Base-by-base conservation (phyloP, 768 basidiomycete species). In the Kondoa subrosea region DNA sequence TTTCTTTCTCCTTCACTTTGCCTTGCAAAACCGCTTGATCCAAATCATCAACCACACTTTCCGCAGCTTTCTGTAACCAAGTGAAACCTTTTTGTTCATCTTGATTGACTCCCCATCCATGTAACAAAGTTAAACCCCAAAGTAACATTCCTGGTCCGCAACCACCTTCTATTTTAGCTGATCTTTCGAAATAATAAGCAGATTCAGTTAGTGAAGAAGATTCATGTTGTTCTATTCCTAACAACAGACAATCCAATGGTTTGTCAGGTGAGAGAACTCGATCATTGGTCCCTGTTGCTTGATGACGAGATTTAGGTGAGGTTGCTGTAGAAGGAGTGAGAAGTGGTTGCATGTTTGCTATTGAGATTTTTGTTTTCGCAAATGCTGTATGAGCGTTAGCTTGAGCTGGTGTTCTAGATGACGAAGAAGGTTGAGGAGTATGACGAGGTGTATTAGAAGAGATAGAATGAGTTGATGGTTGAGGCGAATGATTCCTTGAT, bases 101-200 rank as follows among this genome's bases (percentile, higher is more conserved):
- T 56, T 33, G 21, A 16, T 25, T 34, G 16, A 31, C 4, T 1
- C 90, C 91, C 90, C 91, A 93, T 1, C 89, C 90, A 75, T 90
- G 88, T 64, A 90, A 80, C 73, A 91, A 78, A 32, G 88, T 80
- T 56, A 93, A 78, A 0, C 90, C 91, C 82, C 87, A 91, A 87
- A 93, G 89, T 68, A 92, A 77, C 89, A 91, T 91, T 21, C 91
- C 91, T 2, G 89, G 84, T 1, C 86, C 86, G 73, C 87, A 90
- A 1, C 89, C 91, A 1, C 89, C 89, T 64, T 80, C 78, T 69
- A 83, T 79, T 26, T 69, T 71, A 3, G 73, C 73, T 14, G 72
- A 70, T 40, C 67, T 67, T 63, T 76, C 70, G 57, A 76, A 76
- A 61, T 71, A 73, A 65, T 65, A 68, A 1, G 73, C 73, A 26